phyloP scores from a whole-genome alignment of 768 basidiomycete genomes.

The Suillus subalutaceus region DNA sequence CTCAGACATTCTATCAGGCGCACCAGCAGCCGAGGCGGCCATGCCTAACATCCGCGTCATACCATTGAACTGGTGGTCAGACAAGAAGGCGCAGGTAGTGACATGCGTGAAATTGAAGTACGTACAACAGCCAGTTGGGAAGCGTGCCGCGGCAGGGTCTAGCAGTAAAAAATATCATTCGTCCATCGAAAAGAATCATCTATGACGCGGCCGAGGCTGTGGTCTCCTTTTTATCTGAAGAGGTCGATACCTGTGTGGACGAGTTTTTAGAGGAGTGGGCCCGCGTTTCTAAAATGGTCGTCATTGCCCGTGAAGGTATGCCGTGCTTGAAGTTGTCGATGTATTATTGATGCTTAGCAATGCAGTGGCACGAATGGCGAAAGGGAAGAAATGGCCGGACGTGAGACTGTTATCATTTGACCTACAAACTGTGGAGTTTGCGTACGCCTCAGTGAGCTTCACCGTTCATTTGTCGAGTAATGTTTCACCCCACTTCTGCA shows the following conservation, averaged over 20 bases:
- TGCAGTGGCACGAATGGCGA: conserved; percentile 82
- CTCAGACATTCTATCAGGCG: conserved; percentile 77
- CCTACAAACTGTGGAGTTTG: conserved; percentile 89
- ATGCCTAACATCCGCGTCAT: conserved; percentile 92
- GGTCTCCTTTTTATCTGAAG: conserved; percentile 85
- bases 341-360: conserved; percentile 10
- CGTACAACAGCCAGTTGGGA: conserved; percentile 83
- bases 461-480: not conserved
- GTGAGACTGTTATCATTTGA: conserved; percentile 89
- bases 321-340: conserved; percentile 1
- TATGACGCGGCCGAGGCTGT: conserved; percentile 89
- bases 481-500: conserved; percentile 26
- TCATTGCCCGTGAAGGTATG: conserved; percentile 86
- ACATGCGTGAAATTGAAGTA: conserved; percentile 92
- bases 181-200: conserved; percentile 86
- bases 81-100: conserved; percentile 77
- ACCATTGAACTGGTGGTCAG: conserved; percentile 91
- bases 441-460: conserved; percentile 62
- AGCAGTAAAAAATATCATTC: conserved; percentile 58
- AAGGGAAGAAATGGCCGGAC: conserved; percentile 69
- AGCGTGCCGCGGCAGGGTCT: conserved; percentile 57
- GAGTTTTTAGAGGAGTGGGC: conserved; percentile 94
- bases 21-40: conserved; percentile 87
- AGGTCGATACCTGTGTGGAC: conserved; percentile 86
- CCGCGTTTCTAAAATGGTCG: conserved; percentile 89